A percentile compares a stretch with the other conserved stretches of the same genome.
phyloP scores from a whole-genome alignment of 208 protist genomes.

The Tetramitus jugosus region DNA sequence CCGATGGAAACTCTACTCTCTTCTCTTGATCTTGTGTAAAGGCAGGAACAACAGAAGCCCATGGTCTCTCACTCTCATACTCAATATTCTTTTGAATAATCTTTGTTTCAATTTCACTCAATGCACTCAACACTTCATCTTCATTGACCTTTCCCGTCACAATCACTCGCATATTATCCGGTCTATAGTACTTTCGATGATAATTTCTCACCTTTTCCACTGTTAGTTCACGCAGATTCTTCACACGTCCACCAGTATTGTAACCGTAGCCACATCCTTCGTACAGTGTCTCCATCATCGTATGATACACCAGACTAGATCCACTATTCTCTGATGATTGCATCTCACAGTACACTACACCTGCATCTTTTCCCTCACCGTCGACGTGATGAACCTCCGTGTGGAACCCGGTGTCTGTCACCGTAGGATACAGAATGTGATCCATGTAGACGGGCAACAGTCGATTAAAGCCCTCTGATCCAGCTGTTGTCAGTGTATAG shows the following conservation, averaged over 20 bases:
- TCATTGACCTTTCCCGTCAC: slow-evolving; percentile 35
- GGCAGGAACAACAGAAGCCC: neutral
- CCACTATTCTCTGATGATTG: slow-evolving; percentile 49
- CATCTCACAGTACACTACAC: slow-evolving; percentile 66
- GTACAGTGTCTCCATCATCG: slow-evolving; percentile 25
- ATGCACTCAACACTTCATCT: slow-evolving; percentile 30
- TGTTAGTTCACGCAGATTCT: slow-evolving; percentile 7
- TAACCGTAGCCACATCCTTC: slow-evolving; percentile 20
- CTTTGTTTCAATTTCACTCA: slow-evolving; percentile 41
- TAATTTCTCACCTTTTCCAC: slow-evolving; percentile 34
- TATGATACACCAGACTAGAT: neutral
- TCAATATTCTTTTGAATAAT: slow-evolving; percentile 24
- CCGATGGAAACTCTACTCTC: slow-evolving; percentile 39
- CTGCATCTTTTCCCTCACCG: slow-evolving; percentile 39
- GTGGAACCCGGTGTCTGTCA: slow-evolving; percentile 47
- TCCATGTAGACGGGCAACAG: slow-evolving; percentile 63
- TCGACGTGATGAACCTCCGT: slow-evolving; percentile 66
- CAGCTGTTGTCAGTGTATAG: slow-evolving; percentile 53
- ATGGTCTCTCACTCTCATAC: slow-evolving; percentile 27
- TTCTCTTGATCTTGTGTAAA: slow-evolving; percentile 14
- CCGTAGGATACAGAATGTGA: slow-evolving; percentile 62
- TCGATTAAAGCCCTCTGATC: slow-evolving; percentile 50
- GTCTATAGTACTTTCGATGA: slow-evolving; percentile 42
- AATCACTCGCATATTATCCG: slow-evolving; percentile 47
- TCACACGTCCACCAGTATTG: slow-evolving; percentile 12